A percentile compares a stretch with the other conserved stretches of the same genome.
Evolutionary conservation across 2,329 filamentous ascomycete species (phyloP).

Genomic region (Ophiostoma himal-ulmi): DNA sequence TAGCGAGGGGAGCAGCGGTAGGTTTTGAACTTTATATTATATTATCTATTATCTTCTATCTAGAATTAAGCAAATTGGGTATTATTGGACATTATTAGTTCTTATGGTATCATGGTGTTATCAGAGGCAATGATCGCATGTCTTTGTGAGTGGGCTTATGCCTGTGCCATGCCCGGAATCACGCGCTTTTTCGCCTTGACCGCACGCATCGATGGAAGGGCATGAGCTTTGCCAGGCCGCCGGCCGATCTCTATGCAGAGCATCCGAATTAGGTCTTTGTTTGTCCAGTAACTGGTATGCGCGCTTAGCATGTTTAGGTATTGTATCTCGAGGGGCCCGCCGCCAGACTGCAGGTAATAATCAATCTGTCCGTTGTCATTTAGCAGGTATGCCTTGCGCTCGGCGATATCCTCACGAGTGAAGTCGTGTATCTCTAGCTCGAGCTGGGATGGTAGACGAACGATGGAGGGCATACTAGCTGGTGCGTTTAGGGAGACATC

Average conservation of each 20-base stretch:
- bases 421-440: constrained; percentile 97
- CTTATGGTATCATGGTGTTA: neutral
- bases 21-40: neutral
- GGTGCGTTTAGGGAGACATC: constrained; percentile 31
- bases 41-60: neutral
- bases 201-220: constrained; percentile 54
- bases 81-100: neutral
- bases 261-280: constrained; percentile 82
- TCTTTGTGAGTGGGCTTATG: neutral
- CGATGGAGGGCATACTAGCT: constrained; percentile 31
- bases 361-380: constrained; percentile 98
- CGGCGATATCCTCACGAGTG: constrained; percentile 81
- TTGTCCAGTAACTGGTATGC: constrained; percentile 89
- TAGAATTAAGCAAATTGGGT: neutral
- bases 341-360: constrained; percentile 75
- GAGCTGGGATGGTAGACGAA: constrained; percentile 58
- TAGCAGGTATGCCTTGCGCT: constrained; percentile 77
- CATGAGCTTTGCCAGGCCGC: constrained; percentile 57
- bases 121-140: neutral
- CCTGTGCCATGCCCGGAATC: constrained; percentile 5
- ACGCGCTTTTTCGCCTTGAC: constrained; percentile 46
- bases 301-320: constrained; percentile 96
- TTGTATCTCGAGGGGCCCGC: constrained; percentile 85
- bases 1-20: neutral
- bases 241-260: constrained; percentile 83